Base-by-base conservation (phyloP, 257 asterid genomes). In the Gentiana dahurica region DNA sequence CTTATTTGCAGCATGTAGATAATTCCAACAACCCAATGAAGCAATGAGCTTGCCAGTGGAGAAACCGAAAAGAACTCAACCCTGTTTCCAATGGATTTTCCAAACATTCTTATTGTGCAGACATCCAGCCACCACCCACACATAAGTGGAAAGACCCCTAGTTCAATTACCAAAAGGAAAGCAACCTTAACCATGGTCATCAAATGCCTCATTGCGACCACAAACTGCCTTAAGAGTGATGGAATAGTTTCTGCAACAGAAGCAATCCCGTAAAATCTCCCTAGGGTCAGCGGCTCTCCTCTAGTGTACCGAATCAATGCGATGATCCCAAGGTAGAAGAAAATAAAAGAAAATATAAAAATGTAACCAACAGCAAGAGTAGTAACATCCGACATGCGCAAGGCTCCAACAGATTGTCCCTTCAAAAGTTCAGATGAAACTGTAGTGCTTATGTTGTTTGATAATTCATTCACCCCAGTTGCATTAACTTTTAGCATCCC, bases 111-210 rank as follows among this genome's bases (percentile, higher is more conserved):
- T 70, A 88, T 73, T 9, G 98, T 92, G 70, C 98, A 92, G 62
- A 92, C 80, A 81, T 92, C 98, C 74, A 92, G 82, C 97, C 98
- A 92, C 98, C 98, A 92, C 12, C 98, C 98, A 49, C 98, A 92
- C 95, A 92, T 83, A 71, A 92, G 73, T 64, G 98, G 98, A 64
- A 92, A 92, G 58, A 88, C 98, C 13, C 98, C 98, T 49, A 92
- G 98, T 67, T 92, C 98, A 71, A 91, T 87, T 32, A 91, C 98
- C 73, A 92, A 77, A 71, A 92, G 97, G 72, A 92, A 92, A 61
- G 97, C 97, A 63, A 92, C 99, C 76, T 88, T 92, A 56, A 92
- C 77, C 99, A 88, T 92, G 69, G 99, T 92, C 99, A 92, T 85
- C 57, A 92, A 69, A 79, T 91, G 97, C 69, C 90, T 83, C 90